Evolutionary conservation across 1,284 basidiomycete species (phyloP), one percentile per base, ranked within the genome.

Genomic region (Puccinia hordei): DNA sequence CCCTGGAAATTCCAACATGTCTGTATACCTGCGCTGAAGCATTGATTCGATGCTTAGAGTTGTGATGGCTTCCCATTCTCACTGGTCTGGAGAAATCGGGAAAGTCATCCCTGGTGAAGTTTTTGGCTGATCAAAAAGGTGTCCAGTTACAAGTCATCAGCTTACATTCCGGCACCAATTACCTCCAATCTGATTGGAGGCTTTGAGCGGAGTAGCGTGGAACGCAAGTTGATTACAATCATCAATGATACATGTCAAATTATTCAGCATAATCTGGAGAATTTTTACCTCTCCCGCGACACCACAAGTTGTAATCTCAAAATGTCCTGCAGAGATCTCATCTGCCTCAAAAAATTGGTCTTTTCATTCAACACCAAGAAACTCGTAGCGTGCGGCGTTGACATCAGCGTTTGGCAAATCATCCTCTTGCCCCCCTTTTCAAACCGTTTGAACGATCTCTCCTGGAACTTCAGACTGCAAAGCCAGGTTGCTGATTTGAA

Each of bases 141-240:
- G 89, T 89, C 69, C 81, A 85, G 22, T 88, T 98, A 0, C 89
- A 89, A 63, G 92, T 94, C 85, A 89, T 98, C 68, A 88, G 90
- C 30, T 88, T 98, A 86, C 96, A 93, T 85, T 91, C 90, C 68
- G 92, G 93, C 10, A 94, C 93, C 19, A 97, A 99, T 85, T n/a
- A 94, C 95, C 0, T 91, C 91, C 84, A 97, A 99, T 86, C 91
- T 99, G 51, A 87, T 99, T 55, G 97, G 97, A 68, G 92, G 93
- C 83, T 99, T 98, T 84, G 97, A 99, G 86, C 97, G 99, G 86
- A 90, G 83, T 68, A 85, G 86, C 73, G 83, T 84, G 10, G 82
- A 83, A 22, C 77, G 69, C 17, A 82, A 84, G 19, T 73, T 69
- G 22, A 71, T 59, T 27, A 5, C 49, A 24, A 65, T 66, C 24